Conservation (phyloP, 169 alveolate genomes). For the Babesia caballi region DNA sequence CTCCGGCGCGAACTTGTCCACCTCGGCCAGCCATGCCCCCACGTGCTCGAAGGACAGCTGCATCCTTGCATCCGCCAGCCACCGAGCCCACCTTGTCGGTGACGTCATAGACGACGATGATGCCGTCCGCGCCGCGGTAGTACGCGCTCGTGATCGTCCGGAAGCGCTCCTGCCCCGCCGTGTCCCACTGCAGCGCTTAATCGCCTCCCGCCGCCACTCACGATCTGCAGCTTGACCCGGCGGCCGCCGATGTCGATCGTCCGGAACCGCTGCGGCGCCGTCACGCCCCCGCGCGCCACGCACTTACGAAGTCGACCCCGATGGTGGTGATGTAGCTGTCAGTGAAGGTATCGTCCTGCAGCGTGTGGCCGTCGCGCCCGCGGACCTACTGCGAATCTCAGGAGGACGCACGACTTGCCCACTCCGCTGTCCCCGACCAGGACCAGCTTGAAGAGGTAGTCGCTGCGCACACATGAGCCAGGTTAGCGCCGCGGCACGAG, state of each 20-base stretch:
- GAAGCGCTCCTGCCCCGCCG: slow-evolving; percentile 97
- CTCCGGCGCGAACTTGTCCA: slow-evolving; percentile 90
- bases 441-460: slow-evolving; percentile 93
- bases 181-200: slow-evolving; percentile 86
- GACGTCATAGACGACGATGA: slow-evolving; percentile 90
- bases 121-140: slow-evolving; percentile 96
- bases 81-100: slow-evolving; percentile 68
- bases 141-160: slow-evolving; percentile 93
- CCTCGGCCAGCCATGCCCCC: slow-evolving; percentile 91
- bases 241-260: slow-evolving; percentile 88
- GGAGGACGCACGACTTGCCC: slow-evolving; percentile 94
- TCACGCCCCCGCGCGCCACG: not conserved
- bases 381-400: slow-evolving; percentile 88
- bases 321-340: slow-evolving; percentile 86
- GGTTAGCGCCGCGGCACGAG: too few species aligned
- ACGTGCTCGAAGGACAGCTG: slow-evolving; percentile 81
- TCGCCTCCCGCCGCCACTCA: slow-evolving; percentile 15
- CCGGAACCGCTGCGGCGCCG: slow-evolving; percentile 77
- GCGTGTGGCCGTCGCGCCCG: not conserved
- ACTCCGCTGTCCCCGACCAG: slow-evolving; percentile 98
- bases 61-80: slow-evolving; percentile 8
- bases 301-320: slow-evolving; percentile 83
- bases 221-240: slow-evolving; percentile 89
- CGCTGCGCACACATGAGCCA: slow-evolving; percentile 59
- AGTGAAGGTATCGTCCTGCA: slow-evolving; percentile 81